Evolutionary conservation across 768 basidiomycete species (phyloP), one percentile per base, ranked within the genome.

Genomic region (Albatrellus ellisii): DNA sequence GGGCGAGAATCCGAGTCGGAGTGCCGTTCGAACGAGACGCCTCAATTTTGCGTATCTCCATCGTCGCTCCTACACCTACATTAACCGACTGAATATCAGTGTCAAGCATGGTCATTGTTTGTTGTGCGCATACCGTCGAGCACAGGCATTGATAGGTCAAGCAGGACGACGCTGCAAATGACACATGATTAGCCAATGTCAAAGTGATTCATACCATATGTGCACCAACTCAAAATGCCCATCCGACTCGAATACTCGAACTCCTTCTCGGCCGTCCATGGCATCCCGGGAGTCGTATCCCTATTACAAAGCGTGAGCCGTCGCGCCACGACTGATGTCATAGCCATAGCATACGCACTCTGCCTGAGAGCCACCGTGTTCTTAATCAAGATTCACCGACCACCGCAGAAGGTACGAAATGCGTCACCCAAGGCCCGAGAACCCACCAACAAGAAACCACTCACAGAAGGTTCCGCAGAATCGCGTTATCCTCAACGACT

Each of bases 171-270:
- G 47, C 90, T 92, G 51, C 22, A 37, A 39, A 46, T 46, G 35
- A 41, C n/a, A 11, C 35, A 40, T 12, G 15, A 50, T 41, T 29
- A 21, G 29, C 4, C 6, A 24, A 26, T 17, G 4, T 35, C 15
- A 2, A 34, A n/a, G 41, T 4, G 40, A 26, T 14, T 14, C 21
- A 17, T 28, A 8, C 68, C 84, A 46, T 57, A n/a, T n/a, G n/a
- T n/a, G n/a, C n/a, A n/a, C n/a, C n/a, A n/a, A 91, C 90, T 95
- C 89, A 55, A 92, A 95, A 31, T 79, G 80, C 4, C 85, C 80
- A 17, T 83, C 71, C 8, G 69, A 52, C 44, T 70, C 67, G 57
- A 82, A 95, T 17, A 77, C 62, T 11, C 74, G 73, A 11, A 97
- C 88, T 10, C 88, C 91, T 36, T 86, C 78, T 40, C 75, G 75